Evolutionary conservation across 805 yeast species (phyloP), one percentile per base, ranked within the genome.

Genomic region (Teunomyces stri): DNA sequence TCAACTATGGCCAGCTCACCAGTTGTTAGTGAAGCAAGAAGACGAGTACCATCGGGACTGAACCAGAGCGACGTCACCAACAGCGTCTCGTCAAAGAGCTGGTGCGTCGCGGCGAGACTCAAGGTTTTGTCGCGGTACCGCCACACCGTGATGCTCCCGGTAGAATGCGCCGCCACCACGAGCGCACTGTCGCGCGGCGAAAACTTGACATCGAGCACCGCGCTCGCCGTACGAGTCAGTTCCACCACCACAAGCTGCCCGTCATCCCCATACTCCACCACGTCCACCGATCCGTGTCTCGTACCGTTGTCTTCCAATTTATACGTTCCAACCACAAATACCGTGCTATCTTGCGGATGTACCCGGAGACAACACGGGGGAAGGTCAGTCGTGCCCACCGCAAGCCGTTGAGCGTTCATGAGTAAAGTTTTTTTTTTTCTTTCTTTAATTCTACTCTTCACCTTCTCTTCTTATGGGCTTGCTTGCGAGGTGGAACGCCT

Each of bases 351-450:
- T 0, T 58, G 49, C 0, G 87, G 86, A 44, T 78, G 80, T 7
- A 84, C 74, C 31, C 84, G 73, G 3, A 92, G 64, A 38, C 88
- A 84, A 62, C 98, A 94, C 1, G 98, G 97, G 1, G 98, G 98
- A 2, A 82, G 68, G 1, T 69, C 64, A 0, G 92, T 72, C 20
- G 65, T 67, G 3, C 72, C 64, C 1, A 55, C 52, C 3, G 69
- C 61, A 1, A 61, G 27, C 46, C 75, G 51, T 37, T 55, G 47
- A 36, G 55, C 47, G 9, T 30, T 43, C 46, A 35, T 35, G 43
- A 27, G 15, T 21, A 5, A 13, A 6, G n/a, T 31, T 12, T 30
- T 30, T 15, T 5, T 20, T n/a, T 25, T 6, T 18, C 22, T 12
- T 10, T 15, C 3, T 7, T 22, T 40, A 28, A 21, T 28, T 40